Evolutionary conservation across 2,329 filamentous ascomycete species (phyloP).

Genomic region (Fusarium irregulare): DNA sequence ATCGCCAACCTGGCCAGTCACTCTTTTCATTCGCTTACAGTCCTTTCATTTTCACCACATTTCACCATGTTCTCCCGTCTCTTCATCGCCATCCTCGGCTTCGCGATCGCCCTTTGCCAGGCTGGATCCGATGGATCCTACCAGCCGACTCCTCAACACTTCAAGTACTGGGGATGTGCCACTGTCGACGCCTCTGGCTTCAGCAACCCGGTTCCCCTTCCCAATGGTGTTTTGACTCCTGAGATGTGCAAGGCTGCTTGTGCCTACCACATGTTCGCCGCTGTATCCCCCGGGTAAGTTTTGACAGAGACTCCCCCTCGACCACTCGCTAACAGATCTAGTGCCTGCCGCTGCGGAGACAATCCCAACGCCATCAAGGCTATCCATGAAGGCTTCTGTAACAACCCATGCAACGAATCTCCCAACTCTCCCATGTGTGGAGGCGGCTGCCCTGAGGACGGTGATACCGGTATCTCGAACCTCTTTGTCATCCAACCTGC

Average conservation of each 20-base stretch:
- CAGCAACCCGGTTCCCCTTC: slow-evolving; percentile 19
- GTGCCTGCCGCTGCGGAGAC: slow-evolving; percentile 53
- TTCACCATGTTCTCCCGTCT: slow-evolving; percentile 41
- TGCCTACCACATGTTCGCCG: slow-evolving; percentile 36
- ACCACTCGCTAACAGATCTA: slow-evolving; percentile 29
- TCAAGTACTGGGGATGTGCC: slow-evolving; percentile 44
- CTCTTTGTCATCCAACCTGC: slow-evolving; percentile 46
- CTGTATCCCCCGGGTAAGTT: slow-evolving; percentile 49
- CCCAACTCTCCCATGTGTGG: slow-evolving; percentile 50
- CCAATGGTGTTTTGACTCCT: slow-evolving; percentile 34
- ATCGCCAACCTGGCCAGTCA: not conserved
- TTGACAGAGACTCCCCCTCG: not conserved
- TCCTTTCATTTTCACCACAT: not conserved
- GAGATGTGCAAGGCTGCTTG: slow-evolving; percentile 36
- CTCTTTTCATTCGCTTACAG: not conserved
- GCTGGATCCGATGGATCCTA: slow-evolving; percentile 21
- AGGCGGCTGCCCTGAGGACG: slow-evolving; percentile 44
- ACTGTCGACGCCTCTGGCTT: slow-evolving; percentile 35
- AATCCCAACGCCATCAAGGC: slow-evolving; percentile 45
- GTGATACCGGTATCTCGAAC: slow-evolving; percentile 47
- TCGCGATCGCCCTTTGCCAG: slow-evolving; percentile 25
- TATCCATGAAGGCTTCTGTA: slow-evolving; percentile 48
- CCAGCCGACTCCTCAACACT: slow-evolving; percentile 7
- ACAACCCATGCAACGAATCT: slow-evolving; percentile 48
- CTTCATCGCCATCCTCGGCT: slow-evolving; percentile 39